These are phyloP conservation scores for Usnea hakonensis DNA, from an alignment of 495 filamentous ascomycete species.

Conservation along the genomic window DNA sequence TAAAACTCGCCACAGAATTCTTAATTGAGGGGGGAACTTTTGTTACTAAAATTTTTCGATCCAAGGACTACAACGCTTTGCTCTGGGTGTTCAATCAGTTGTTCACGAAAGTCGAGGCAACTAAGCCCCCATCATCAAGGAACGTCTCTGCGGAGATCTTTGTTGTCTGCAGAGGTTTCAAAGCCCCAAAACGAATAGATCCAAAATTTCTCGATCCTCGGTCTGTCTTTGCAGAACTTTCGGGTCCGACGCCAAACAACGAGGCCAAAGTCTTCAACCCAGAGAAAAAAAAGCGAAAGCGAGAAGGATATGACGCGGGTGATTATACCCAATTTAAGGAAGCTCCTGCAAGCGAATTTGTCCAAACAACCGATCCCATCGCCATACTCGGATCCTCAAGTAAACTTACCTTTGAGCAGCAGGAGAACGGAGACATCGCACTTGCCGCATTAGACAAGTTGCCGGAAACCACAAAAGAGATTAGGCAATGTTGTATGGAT, in stretches of 20 bases:
- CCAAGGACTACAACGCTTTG: constrained; percentile 93
- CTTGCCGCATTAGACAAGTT: constrained; percentile 77
- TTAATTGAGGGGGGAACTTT: constrained; percentile 84
- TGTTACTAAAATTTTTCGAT: constrained; percentile 95
- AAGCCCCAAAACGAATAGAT: constrained; percentile 87
- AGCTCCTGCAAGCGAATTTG: constrained; percentile 79
- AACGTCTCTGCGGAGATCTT: constrained; percentile 98
- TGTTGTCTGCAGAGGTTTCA: constrained; percentile 90
- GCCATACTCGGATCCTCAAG: constrained; percentile 88
- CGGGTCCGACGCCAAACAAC: constrained; percentile 82
- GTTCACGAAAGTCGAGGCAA: constrained; percentile 89
- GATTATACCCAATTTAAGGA: constrained; percentile 92
- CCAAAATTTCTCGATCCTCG: constrained; percentile 86
- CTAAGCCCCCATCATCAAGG: constrained; percentile 90
- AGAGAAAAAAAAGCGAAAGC: constrained; percentile 90
- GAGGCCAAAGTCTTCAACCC: constrained; percentile 98
- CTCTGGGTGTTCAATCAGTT: constrained; percentile 98
- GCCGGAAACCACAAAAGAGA: constrained; percentile 88
- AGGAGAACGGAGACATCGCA: constrained; percentile 72
- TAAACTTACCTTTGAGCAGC: constrained; percentile 70
- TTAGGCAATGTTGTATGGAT: constrained; percentile 77
- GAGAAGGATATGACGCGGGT: constrained; percentile 95
- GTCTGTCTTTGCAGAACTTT: constrained; percentile 90
- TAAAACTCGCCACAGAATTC: constrained; percentile 94
- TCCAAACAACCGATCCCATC: constrained; percentile 90